Evolutionary conservation across 495 filamentous ascomycete species (phyloP), one percentile per base, ranked within the genome.

Genomic region (Hypoxylon lienhwacheense): DNA sequence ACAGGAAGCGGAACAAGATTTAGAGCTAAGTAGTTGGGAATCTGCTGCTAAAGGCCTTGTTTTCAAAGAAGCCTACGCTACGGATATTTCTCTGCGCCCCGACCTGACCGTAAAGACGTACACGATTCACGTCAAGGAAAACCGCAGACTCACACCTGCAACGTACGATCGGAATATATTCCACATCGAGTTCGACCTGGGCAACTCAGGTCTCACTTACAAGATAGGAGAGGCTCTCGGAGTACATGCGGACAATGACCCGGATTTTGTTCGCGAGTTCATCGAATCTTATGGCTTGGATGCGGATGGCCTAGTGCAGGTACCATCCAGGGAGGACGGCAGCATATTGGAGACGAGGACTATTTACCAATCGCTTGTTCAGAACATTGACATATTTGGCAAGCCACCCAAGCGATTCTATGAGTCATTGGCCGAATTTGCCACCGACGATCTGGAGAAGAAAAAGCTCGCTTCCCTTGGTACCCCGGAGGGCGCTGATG

Each of bases 111-210:
- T 88, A 64, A 88, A 96, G 81, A 97, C 92, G 3, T 85, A 79
- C 67, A 88, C 89, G 25, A 84, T 96, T 39, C 84, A 85, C 52
- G 93, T 98, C 68, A 88, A 95, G 76, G 95, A 96, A 74, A 96
- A 96, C 73, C 86, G 91, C 47, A 81, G 93, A 34, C 81, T 98
- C 35, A 98, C 93, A 0, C 93, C 93, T 14, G 62, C 70, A 35
- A 85, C 86, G 7, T 98, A 98, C 69, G 92, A 96, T 68, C 89
- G 93, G 24, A 97, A 98, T 77, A 97, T 98, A 71, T 98, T 98
- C 86, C 93, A 98, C 75, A 97, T 98, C 59, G 93, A 98, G 71
- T 98, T 98, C 66, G 93, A 97, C 68, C 81, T 97, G 14, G 91
- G 90, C 39, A 73, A 84, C 60, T 93, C 91, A 26, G 91, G 90